Conservation (phyloP, 495 filamentous ascomycete species). For the Aspergillus saccharolyticus region DNA sequence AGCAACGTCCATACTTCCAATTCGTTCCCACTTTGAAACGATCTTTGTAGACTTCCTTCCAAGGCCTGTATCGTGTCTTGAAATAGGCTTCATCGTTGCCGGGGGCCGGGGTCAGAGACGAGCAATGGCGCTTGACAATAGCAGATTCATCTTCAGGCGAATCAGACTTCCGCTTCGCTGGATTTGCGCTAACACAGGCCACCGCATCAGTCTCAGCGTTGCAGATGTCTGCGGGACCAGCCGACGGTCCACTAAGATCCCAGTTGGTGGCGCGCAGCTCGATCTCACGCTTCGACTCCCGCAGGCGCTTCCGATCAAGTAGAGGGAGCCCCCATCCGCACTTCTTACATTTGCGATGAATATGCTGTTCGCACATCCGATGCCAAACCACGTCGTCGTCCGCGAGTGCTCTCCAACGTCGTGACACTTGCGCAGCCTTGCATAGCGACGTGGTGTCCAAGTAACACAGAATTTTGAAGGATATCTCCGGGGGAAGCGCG, state of each 20-base stretch:
- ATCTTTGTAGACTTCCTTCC: constrained; percentile 91
- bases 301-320: constrained; percentile 79
- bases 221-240: constrained; percentile 14
- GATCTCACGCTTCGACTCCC: constrained; percentile 82
- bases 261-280: constrained; percentile 60
- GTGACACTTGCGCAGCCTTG: constrained; percentile 93
- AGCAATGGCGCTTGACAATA: constrained; percentile 35
- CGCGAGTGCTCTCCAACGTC: constrained; percentile 77
- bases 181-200: constrained; percentile 15
- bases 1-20: constrained; percentile 91
- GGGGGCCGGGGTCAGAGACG: constrained; percentile 26
- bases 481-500: constrained; percentile 82
- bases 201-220: constrained; percentile 15
- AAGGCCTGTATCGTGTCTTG: constrained; percentile 58
- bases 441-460: constrained; percentile 95
- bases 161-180: constrained; percentile 39
- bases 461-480: constrained; percentile 87
- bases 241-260: constrained; percentile 31
- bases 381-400: constrained; percentile 99
- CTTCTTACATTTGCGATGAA: constrained; percentile 91
- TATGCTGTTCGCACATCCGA: constrained; percentile 98
- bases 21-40: constrained; percentile 87
- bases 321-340: constrained; percentile 94
- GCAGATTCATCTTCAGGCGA: constrained; percentile 25
- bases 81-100: constrained; percentile 37